phyloP scores from a whole-genome alignment of 306 rosid species.

The Prunus davidiana region DNA sequence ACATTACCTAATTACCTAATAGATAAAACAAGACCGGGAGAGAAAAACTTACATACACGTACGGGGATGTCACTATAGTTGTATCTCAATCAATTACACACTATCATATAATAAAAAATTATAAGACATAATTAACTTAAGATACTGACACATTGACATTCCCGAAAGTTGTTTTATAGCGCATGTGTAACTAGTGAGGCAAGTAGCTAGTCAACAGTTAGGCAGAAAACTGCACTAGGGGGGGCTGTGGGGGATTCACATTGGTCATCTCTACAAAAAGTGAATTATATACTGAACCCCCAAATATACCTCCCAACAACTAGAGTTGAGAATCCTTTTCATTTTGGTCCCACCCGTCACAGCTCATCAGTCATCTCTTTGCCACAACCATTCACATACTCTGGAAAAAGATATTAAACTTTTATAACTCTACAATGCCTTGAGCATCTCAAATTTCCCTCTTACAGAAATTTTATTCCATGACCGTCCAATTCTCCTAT shows the following conservation, averaged over 20 bases:
- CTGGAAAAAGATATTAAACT: constrained; percentile 24
- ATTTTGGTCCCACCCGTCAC: constrained; percentile 42
- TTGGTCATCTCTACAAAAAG: background rate
- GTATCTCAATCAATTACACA: no score
- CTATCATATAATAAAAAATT: no score
- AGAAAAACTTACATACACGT: no score
- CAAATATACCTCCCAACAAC: background rate
- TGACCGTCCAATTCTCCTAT: constrained; percentile 19
- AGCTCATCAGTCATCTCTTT: constrained; percentile 15
- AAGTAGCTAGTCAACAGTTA: constrained; percentile 6
- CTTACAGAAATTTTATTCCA: constrained; percentile 32
- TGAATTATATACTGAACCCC: background rate
- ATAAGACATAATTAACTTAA: no score
- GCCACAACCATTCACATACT: constrained; percentile 39
- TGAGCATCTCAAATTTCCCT: constrained; percentile 46
- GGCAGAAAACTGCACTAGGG: background rate
- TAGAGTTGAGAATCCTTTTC: background rate
- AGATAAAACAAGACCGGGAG: no score
- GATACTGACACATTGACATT: no score
- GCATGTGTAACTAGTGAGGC: background rate
- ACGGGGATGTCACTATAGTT: no score
- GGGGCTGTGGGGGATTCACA: background rate
- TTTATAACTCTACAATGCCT: constrained; percentile 28
- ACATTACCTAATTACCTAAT: no score
- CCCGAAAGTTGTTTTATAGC: no score